Evolutionary conservation across 2,329 filamentous ascomycete species (phyloP), one percentile per base, ranked within the genome.

Genomic region (Trichoderma atroviride): DNA sequence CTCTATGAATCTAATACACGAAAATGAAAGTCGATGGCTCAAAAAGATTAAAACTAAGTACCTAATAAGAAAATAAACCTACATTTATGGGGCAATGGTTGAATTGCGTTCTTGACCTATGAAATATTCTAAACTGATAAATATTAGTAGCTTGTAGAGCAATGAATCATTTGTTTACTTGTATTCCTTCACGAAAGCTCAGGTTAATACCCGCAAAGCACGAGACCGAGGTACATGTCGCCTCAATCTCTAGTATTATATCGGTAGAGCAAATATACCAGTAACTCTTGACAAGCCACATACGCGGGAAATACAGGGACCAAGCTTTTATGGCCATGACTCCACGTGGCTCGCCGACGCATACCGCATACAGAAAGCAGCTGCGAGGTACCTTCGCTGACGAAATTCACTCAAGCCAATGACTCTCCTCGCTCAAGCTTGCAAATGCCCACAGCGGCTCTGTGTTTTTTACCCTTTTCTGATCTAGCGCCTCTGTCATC

Each of bases 261-360:
- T n/a, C n/a, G n/a, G n/a, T 43, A 6, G 40, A 43, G 40, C 40
- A 43, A n/a, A 19, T 40, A 40, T 19, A 7, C 16, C 10, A 19
- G 37, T 35, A 55, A 24, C 4, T 37, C 16, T 37, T 24, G n/a
- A 40, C 35, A 27, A 56, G 27, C 55, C 37, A 35, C 40, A 35
- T 14, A 16, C 1, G n/a, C 63, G 63, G 63, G 37, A 29, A 66
- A 66, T 66, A 56, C 63, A 66, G 63, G 63, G 37, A 65, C 62
- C 52, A 27, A 35, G 53, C 27, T 22, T 55, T 53, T 5, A 35
- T 47, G 43, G 40, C 11, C 22, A 33, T n/a, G n/a, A 52, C 64
- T 14, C 53, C 64, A 67, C 64, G 64, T 67, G 64, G 64, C 64
- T 67, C 64, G 64, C 64, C 64, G 64, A 67, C 40, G 64, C 64